Evolutionary conservation across 73 alveolate genomes (phyloP), one percentile per base, ranked within the genome.

Genomic region (Paramecium primaurelia): DNA sequence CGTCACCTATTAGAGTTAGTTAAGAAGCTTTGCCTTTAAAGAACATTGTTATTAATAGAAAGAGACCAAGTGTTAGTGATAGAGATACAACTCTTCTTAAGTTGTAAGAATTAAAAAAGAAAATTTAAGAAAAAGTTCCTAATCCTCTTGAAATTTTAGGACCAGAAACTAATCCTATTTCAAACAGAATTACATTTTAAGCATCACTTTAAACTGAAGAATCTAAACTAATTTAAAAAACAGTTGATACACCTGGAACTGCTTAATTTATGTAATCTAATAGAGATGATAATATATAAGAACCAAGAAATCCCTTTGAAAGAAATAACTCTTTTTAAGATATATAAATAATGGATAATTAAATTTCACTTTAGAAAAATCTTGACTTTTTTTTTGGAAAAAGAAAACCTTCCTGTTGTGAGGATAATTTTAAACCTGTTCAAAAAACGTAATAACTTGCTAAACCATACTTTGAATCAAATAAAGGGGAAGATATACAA

Each of bases 1-100:
- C 47, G 28, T 64, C 84, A 64, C 84, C 84, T 34, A 64, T 64
- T 34, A 28, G 28, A 64, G 84, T 64, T 64, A 64, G 84, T 64
- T 64, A 64, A 12, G 84, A 64, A 28, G 84, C 84, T 26, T 64
- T 64, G 49, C 84, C 84, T 6, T 5, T 64, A 6, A 64, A 64
- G 30, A 64, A 64, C 28, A 64, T 64, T 12, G 22, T 64, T 8
- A 64, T 64, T 11, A 64, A 64, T 10, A 64, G 47, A 64, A 64
- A 64, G 49, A 64, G 49, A 64, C 14, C 25, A 25, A 64, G 42
- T 7, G 30, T 34, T 4, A 34, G 69, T 54, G 69, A 54, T 54
- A 54, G 69, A 54, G 69, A 54, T 54, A 54, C 32, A 1, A 64
- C 84, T 25, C 47, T 64, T 14, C 47, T 32, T 25, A 64, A 64